These are phyloP conservation scores for Zopfochytrium polystomum DNA, from an alignment of 371 early-diverging fungal species.

Conservation along the genomic window DNA sequence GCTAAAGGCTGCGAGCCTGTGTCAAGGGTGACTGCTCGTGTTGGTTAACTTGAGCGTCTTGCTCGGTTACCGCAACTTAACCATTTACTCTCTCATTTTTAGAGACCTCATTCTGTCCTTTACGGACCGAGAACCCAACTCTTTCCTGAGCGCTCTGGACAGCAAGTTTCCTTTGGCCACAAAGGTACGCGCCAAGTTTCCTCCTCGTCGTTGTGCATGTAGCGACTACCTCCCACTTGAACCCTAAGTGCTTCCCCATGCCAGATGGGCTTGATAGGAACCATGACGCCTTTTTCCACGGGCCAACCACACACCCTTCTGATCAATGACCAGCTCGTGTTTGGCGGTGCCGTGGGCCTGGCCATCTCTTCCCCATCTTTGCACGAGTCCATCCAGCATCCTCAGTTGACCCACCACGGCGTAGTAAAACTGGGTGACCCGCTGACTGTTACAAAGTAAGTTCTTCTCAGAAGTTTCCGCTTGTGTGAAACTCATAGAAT, in stretches of 20 bases:
- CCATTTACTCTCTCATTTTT: not conserved
- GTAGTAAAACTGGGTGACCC: slow-evolving; percentile 54
- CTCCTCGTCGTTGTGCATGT: not conserved
- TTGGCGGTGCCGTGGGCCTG: slow-evolving; percentile 63
- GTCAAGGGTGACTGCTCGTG: not conserved
- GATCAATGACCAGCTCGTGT: slow-evolving; percentile 47
- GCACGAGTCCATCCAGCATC: not conserved
- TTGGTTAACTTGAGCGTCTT: not conserved
- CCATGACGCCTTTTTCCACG: slow-evolving; percentile 71
- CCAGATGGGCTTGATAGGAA: slow-evolving; percentile 55
- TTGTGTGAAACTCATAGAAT: not conserved
- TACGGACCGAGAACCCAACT: slow-evolving; percentile 65
- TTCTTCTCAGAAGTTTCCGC: not conserved
- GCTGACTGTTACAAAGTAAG: slow-evolving; percentile 55
- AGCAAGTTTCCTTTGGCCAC: slow-evolving; percentile 47
- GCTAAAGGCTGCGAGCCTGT: not conserved
- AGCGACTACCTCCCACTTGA: not conserved
- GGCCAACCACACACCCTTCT: slow-evolving; percentile 62
- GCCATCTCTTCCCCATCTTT: slow-evolving; percentile 31
- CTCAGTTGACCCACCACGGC: slow-evolving; percentile 40
- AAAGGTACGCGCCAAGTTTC: slow-evolving; percentile 40
- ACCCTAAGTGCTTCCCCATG: not conserved
- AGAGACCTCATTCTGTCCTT: slow-evolving; percentile 45
- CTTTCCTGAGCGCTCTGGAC: slow-evolving; percentile 57
- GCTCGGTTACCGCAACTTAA: not conserved